Evolutionary conservation across 2,329 filamentous ascomycete genomes (phyloP).

Genomic region (Alternaria incomplexa): DNA sequence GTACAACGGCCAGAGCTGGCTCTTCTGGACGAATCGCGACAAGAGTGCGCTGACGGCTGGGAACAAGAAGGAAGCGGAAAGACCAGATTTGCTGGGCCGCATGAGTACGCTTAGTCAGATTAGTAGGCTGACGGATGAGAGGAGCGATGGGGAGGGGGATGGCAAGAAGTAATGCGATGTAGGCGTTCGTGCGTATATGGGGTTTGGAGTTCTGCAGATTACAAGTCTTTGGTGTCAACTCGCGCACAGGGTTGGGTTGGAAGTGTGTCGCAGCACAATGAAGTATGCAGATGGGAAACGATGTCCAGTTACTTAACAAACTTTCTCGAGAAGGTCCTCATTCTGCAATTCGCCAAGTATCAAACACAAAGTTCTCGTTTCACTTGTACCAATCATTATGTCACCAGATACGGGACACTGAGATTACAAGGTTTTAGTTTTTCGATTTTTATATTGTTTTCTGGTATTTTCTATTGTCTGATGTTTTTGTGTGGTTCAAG

Average conservation of each 20-base stretch:
- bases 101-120: slow-evolving; percentile 60
- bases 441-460: neutral
- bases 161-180: neutral
- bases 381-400: neutral
- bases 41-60: slow-evolving; percentile 1
- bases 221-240: neutral
- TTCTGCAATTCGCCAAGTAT: neutral
- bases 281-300: neutral
- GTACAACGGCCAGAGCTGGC: slow-evolving; percentile 58
- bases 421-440: neutral
- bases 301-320: neutral
- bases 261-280: neutral
- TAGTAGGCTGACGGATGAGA: slow-evolving; percentile 59
- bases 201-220: neutral
- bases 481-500: neutral
- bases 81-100: slow-evolving; percentile 43
- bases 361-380: neutral
- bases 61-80: slow-evolving; percentile 22
- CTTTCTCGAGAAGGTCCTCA: neutral
- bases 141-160: slow-evolving; percentile 18
- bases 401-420: neutral
- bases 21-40: slow-evolving; percentile 57
- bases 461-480: neutral
- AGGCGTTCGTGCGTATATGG: neutral
- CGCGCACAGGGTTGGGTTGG: neutral